A percentile compares a stretch with the other conserved stretches of the same genome.
Evolutionary conservation across 495 filamentous ascomycete species (phyloP).

Genomic region (Monascus purpureus): DNA sequence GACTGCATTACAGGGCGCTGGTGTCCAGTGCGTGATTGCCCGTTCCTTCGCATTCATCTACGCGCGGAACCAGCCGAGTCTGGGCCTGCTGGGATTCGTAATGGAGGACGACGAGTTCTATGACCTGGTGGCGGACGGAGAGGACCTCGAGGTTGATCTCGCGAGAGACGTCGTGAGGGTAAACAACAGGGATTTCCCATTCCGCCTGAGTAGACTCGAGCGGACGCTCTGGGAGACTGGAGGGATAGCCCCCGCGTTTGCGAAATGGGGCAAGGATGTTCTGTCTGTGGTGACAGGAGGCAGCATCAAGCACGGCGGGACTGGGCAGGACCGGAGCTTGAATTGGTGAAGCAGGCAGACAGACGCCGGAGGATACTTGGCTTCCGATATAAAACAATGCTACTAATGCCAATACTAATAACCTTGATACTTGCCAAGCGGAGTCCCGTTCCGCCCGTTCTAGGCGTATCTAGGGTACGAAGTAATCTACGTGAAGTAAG

Average conservation of each 20-base stretch:
- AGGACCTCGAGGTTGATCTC: constrained; percentile 17
- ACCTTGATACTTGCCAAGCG: no score
- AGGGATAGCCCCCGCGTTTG: constrained; percentile 17
- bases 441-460: no score
- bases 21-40: constrained; percentile 25
- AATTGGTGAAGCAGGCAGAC: no score
- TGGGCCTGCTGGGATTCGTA: constrained; percentile 24
- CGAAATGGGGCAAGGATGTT: constrained; percentile 21
- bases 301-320: no score
- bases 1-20: constrained; percentile 16
- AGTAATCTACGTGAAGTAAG: no score
- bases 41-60: constrained; percentile 30
- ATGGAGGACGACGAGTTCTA: constrained; percentile 20
- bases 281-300: no score
- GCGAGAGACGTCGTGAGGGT: constrained; percentile 5
- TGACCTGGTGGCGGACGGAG: constrained; percentile 14
- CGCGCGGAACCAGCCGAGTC: constrained; percentile 22
- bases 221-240: constrained; percentile 16
- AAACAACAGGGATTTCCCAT: constrained; percentile 10
- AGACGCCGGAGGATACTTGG: no score
- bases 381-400: no score
- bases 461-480: no score
- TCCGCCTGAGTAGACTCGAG: constrained; percentile 22
- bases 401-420: no score
- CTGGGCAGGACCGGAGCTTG: no score